A percentile compares a stretch with the other conserved stretches of the same genome.
These are phyloP conservation scores for Paramecium biaurelia DNA, from an alignment of 73 alveolate species.

Conservation along the genomic window DNA sequence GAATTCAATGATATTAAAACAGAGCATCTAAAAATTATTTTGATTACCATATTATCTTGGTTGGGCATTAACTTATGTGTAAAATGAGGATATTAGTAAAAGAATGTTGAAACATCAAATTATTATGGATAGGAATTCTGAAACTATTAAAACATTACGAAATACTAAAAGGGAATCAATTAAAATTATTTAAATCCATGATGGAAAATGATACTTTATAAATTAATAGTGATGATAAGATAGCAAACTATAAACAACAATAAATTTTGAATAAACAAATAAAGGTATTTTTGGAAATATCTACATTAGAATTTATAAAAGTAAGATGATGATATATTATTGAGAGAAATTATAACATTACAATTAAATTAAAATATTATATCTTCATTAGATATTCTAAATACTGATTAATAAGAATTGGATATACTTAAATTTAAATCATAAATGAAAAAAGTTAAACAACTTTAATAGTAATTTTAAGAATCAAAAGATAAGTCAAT, in stretches of 20 bases:
- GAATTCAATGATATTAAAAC: slow-evolving; percentile 74
- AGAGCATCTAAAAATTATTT: slow-evolving; percentile 71
- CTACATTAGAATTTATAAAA: slow-evolving; percentile 65
- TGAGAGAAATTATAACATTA: slow-evolving; percentile 59
- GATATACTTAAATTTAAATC: slow-evolving; percentile 56
- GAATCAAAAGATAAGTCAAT: slow-evolving; percentile 38
- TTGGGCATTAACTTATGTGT: slow-evolving; percentile 63
- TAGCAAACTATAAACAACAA: slow-evolving; percentile 60
- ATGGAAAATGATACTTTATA: slow-evolving; percentile 42
- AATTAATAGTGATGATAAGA: slow-evolving; percentile 58
- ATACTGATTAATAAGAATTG: slow-evolving; percentile 59
- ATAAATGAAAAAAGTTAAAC: slow-evolving; percentile 14
- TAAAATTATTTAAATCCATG: slow-evolving; percentile 57
- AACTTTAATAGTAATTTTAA: slow-evolving; percentile 33
- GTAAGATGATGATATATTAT: slow-evolving; percentile 69
- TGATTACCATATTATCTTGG: slow-evolving; percentile 68
- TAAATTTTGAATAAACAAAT: slow-evolving; percentile 65
- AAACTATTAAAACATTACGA: slow-evolving; percentile 65
- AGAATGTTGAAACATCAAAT: slow-evolving; percentile 61
- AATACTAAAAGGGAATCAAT: slow-evolving; percentile 63
- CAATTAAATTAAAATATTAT: slow-evolving; percentile 65
- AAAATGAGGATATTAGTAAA: slow-evolving; percentile 41
- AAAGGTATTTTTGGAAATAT: not conserved
- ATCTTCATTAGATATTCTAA: slow-evolving; percentile 66
- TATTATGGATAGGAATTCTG: slow-evolving; percentile 66